Percentiles rank a stretch among this genome's conserved stretches.
Evolutionary conservation across 306 rosid species (phyloP).

Genomic region (Amphicarpaea edgeworthii): DNA sequence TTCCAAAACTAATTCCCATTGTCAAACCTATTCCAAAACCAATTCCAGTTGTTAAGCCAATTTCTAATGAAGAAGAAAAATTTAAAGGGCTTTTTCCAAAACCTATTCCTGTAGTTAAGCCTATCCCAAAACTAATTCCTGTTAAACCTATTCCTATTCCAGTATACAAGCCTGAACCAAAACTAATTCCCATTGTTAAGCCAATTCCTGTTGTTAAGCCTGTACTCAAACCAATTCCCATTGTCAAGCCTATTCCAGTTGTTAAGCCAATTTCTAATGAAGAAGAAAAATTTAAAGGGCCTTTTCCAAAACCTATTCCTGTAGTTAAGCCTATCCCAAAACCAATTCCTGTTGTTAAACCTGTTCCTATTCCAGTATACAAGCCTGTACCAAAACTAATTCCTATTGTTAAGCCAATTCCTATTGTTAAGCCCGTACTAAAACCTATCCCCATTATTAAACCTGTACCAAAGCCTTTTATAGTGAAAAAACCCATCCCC

Average conservation of each 20-base stretch:
- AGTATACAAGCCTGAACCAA: background rate
- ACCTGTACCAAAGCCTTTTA: slow-evolving; percentile 28
- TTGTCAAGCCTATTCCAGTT: background rate
- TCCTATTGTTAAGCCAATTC: background rate
- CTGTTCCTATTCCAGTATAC: background rate
- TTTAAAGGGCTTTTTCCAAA: background rate
- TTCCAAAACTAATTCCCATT: background rate
- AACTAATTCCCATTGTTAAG: background rate
- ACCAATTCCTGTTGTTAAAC: background rate
- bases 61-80: background rate
- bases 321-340: background rate
- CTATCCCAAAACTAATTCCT: background rate
- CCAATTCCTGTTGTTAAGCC: background rate
- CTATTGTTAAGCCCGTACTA: background rate
- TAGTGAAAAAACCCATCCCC: background rate
- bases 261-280: background rate
- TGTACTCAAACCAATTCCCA: background rate
- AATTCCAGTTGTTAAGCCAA: background rate
- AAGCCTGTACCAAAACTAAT: slow-evolving; percentile 2
- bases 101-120: background rate
- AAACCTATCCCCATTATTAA: slow-evolving; percentile 31
- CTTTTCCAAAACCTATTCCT: background rate
- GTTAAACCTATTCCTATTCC: background rate
- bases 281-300: background rate
- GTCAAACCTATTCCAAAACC: background rate